Conservation (phyloP, 2,329 filamentous ascomycete genomes). For the Aspergillus phoenicis region DNA sequence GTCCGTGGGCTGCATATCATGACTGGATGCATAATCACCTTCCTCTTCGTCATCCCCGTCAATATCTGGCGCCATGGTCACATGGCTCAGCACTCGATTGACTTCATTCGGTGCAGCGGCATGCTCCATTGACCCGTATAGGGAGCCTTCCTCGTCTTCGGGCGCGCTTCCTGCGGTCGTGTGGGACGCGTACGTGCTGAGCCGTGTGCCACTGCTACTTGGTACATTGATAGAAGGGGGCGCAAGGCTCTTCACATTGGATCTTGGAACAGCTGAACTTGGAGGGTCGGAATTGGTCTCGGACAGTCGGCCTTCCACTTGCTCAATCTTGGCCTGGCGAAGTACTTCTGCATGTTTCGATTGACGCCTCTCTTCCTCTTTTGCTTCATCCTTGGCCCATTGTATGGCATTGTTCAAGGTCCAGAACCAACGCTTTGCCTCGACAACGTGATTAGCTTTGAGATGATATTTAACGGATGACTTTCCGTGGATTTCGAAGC, state of each 20-base stretch:
- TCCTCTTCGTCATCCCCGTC: conserved; percentile 73
- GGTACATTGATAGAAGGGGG: conserved; percentile 40
- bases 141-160: conserved; percentile 57
- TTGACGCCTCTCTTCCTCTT: conserved; percentile 79
- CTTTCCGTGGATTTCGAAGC: conserved; percentile 97
- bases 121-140: conserved; percentile 59
- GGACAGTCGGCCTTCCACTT: conserved; percentile 57
- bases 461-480: conserved; percentile 98
- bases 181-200: conserved; percentile 53
- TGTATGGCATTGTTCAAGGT: conserved; percentile 98
- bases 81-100: conserved; percentile 51
- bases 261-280: conserved; percentile 32
- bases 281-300: conserved; percentile 46
- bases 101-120: conserved; percentile 56
- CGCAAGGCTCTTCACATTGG: conserved; percentile 41
- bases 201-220: conserved; percentile 46
- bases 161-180: conserved; percentile 51
- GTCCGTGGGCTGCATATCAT: conserved; percentile 70
- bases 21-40: conserved; percentile 76
- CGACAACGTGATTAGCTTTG: conserved; percentile 96
- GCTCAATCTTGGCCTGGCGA: conserved; percentile 77
- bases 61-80: conserved; percentile 58
- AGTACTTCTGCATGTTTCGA: conserved; percentile 74
- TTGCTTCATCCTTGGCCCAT: conserved; percentile 95
- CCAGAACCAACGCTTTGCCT: conserved; percentile 99